phyloP scores from a whole-genome alignment of 345 rosid genomes.

The Jatropha curcas region DNA sequence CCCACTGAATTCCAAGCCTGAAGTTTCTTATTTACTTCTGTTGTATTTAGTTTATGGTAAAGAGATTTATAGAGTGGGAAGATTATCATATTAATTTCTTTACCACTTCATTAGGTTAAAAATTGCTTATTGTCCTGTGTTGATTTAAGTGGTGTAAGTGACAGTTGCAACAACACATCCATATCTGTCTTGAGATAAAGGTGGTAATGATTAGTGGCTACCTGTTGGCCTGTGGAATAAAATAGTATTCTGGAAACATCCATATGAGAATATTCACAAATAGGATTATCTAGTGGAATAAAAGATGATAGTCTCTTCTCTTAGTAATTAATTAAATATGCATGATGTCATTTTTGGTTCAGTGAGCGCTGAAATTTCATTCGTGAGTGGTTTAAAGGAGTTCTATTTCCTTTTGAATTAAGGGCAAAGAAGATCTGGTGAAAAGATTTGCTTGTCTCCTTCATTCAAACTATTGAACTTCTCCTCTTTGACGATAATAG shows the following conservation, averaged over 20 bases:
- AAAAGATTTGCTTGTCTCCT: not conserved
- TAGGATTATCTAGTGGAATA: not conserved
- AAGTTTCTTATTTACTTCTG: too few relatives aligned
- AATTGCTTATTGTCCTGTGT: not conserved
- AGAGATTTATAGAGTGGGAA: not conserved
- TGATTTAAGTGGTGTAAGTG: not conserved
- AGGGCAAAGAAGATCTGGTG: not conserved
- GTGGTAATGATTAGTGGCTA: not conserved
- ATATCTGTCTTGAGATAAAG: not conserved
- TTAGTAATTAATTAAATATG: not conserved
- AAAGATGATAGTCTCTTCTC: constrained; percentile 2
- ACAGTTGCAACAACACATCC: not conserved
- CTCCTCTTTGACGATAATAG: not conserved
- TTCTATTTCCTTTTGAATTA: not conserved
- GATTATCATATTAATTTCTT: not conserved
- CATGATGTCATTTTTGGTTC: not conserved
- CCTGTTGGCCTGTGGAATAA: not conserved
- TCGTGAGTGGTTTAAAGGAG: not conserved
- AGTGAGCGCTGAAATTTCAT: not conserved
- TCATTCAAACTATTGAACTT: not conserved
- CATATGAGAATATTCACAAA: not conserved
- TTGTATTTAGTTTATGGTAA: too few relatives aligned
- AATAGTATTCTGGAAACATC: not conserved
- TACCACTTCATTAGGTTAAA: not conserved
- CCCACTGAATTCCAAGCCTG: too few relatives aligned